Conservation (phyloP, 768 basidiomycete species). For the Psilocybe sp. region DNA sequence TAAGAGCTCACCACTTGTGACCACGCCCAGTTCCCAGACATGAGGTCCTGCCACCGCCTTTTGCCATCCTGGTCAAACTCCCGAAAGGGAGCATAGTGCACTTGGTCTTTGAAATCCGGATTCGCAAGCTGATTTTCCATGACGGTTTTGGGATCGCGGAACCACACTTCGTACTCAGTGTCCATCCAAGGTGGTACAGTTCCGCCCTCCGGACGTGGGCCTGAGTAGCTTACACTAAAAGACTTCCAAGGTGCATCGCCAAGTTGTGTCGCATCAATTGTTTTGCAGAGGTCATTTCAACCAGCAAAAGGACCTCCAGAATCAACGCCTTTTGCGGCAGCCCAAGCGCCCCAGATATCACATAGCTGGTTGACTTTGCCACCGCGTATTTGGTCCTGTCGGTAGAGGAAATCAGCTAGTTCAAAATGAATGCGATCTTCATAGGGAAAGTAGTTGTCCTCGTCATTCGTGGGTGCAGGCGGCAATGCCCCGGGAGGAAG, state of each 20-base stretch:
- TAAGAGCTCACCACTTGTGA: slow-evolving; percentile 28
- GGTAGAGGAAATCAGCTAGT: no score
- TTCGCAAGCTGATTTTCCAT: slow-evolving; percentile 28
- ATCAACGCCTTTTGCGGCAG: no score
- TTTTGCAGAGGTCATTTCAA: slow-evolving; percentile 25
- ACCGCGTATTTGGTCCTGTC: no score
- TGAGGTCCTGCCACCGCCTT: slow-evolving; percentile 29
- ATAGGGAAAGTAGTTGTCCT: no score
- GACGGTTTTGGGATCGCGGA: slow-evolving; percentile 25
- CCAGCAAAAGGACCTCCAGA: slow-evolving; percentile 32
- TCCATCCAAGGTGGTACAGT: slow-evolving; percentile 33
- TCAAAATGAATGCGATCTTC: no score
- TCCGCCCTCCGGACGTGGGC: slow-evolving; percentile 17
- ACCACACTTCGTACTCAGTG: slow-evolving; percentile 27
- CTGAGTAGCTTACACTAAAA: slow-evolving; percentile 26
- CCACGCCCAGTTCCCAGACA: slow-evolving; percentile 42
- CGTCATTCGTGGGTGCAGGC: no score
- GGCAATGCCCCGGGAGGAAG: no score
- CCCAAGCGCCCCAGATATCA: no score
- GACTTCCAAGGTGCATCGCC: slow-evolving; percentile 36
- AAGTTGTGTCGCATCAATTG: slow-evolving; percentile 31
- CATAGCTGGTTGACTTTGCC: no score
- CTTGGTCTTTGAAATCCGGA: slow-evolving; percentile 21
- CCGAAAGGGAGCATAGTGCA: slow-evolving; percentile 26
- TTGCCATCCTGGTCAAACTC: slow-evolving; percentile 20